phyloP scores from a whole-genome alignment of 495 filamentous ascomycete species.

The Wilcoxina mikolae region DNA sequence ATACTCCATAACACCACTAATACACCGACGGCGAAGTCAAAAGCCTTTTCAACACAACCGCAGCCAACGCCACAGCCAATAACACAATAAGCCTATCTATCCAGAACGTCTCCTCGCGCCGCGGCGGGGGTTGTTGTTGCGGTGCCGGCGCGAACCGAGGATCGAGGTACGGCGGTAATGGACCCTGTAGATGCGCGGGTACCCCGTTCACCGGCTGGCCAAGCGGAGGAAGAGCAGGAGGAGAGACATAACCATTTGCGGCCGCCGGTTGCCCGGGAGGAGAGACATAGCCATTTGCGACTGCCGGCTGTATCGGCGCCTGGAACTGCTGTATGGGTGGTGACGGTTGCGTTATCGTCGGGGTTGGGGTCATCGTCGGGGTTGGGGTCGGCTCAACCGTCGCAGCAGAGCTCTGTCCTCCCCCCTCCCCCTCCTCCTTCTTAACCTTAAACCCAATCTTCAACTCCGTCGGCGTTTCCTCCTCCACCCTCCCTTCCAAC shows the following conservation, averaged over 20 bases:
- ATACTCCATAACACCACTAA: too few relatives aligned
- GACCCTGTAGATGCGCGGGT: background rate
- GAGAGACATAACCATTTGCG: background rate
- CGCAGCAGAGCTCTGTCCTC: background rate
- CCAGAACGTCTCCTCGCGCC: slow-evolving; percentile 4
- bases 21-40: background rate
- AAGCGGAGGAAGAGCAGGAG: too few relatives aligned
- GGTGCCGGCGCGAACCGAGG: background rate
- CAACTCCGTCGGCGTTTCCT: slow-evolving; percentile 42
- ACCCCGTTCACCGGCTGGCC: too few relatives aligned
- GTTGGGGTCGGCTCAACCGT: background rate
- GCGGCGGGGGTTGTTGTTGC: background rate
- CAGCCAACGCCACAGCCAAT: background rate
- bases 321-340: background rate
- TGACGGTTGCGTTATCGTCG: background rate
- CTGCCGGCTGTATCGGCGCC: background rate
- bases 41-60: background rate
- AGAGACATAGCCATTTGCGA: background rate
- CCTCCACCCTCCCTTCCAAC: slow-evolving; percentile 35
- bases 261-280: background rate
- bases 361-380: too few relatives aligned
- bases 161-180: background rate
- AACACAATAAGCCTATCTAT: background rate
- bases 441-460: slow-evolving; percentile 43
- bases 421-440: slow-evolving; percentile 13